phyloP scores from a whole-genome alignment of 2,329 filamentous ascomycete species.

The Aspergillus sp. region DNA sequence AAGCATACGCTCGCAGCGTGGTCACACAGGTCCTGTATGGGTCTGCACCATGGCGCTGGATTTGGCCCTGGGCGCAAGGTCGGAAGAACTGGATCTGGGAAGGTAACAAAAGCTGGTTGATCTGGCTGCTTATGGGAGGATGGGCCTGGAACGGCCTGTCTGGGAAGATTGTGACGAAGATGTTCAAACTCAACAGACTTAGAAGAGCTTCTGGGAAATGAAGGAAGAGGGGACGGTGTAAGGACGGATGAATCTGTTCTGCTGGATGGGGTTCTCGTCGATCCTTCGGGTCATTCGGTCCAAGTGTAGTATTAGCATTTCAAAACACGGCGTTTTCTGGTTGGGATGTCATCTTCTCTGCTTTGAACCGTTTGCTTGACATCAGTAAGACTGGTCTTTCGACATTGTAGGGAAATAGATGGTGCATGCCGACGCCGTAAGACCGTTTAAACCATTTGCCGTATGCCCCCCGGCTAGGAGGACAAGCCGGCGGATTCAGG shows the following conservation, averaged over 20 bases:
- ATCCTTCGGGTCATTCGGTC: neutral
- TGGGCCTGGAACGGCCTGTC: constrained; percentile 46
- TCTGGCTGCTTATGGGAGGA: constrained; percentile 54
- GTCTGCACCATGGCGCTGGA: constrained; percentile 48
- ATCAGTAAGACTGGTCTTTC: neutral
- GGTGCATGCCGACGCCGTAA: neutral
- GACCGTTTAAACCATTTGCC: constrained; percentile 25
- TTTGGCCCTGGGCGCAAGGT: constrained; percentile 51
- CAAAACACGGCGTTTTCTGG: neutral
- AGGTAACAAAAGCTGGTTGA: constrained; percentile 54
- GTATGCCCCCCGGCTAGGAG: neutral
- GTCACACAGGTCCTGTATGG: constrained; percentile 55
- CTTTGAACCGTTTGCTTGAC: neutral
- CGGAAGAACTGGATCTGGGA: constrained; percentile 49
- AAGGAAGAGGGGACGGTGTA: neutral
- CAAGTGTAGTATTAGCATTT: neutral
- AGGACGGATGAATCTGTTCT: neutral
- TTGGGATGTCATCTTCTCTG: neutral
- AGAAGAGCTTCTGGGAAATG: constrained; percentile 27
- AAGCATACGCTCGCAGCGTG: constrained; percentile 57
- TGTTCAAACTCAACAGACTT: constrained; percentile 55
- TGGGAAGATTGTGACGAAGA: constrained; percentile 51
- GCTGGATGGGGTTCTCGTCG: neutral
- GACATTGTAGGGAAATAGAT: neutral
- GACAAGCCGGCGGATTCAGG: neutral